Evolutionary conservation across 768 basidiomycete species (phyloP), one percentile per base, ranked within the genome.

Genomic region (Heimioporus sp.): DNA sequence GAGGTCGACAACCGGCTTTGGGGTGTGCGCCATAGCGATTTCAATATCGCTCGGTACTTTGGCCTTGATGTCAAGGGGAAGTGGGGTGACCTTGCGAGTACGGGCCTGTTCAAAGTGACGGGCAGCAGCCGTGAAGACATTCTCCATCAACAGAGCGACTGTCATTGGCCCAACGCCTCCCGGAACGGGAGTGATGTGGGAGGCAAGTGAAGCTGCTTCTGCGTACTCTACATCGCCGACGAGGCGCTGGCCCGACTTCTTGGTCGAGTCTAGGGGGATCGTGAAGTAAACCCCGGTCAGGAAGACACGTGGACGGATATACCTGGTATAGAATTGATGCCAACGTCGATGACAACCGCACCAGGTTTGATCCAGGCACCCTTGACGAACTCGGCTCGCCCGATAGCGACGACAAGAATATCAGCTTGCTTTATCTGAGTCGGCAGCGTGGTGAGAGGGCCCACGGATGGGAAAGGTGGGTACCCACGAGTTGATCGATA

Each of bases 121-220:
- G 68, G 90, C 80, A 20, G 95, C 94, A 43, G 92, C 87, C 56
- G 79, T 75, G 58, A 92, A 74, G 2, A 95, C 96, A 72, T 98
- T 99, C 64, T 85, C 81, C 95, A 99, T 98, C 56, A 99, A 84
- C 76, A 98, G 80, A 19, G 97, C 97, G 52, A 99, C 97, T 13
- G 97, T 99, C 95, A 98, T 97, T n/a, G 97, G 97, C 12, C 97
- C 97, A 47, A 99, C 97, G 51, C 97, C 97, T 69, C 97, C 97
- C 0, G 97, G 97, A 21, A 99, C 97, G 19, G 97, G 97, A 0
- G 97, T 99, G 62, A 99, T 97, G 71, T 87, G 74, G 2, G 91
- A 90, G 2, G 97, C 96, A 52, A 87, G 82, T 41, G 74, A 64
- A 21, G 80, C 72, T n/a, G 92, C 95, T 7, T 87, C 77, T 9